Conservation (phyloP, 2,329 filamentous ascomycete species). For the Phaeosphaeriaceae sp. region DNA sequence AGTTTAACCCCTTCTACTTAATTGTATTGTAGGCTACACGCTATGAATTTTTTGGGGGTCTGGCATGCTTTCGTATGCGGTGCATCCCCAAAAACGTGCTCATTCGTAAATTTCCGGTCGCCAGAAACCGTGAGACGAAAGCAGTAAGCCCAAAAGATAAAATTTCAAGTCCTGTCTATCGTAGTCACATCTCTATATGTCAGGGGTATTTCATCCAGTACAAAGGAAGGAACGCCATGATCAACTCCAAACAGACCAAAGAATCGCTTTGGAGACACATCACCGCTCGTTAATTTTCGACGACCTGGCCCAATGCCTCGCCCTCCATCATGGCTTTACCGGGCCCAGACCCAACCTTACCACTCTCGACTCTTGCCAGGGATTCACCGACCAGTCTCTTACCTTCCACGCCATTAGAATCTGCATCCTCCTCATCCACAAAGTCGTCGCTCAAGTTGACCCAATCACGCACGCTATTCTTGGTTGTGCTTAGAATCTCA, state of each 20-base stretch:
- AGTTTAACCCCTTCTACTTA: too few species aligned
- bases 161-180: not conserved
- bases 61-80: too few species aligned
- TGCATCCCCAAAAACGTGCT: too few species aligned
- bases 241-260: not conserved
- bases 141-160: not conserved
- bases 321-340: slow-evolving; percentile 43
- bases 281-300: slow-evolving; percentile 17
- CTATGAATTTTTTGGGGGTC: too few species aligned
- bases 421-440: slow-evolving; percentile 4
- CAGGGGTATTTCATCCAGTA: slow-evolving; percentile 1
- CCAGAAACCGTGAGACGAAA: too few species aligned
- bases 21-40: too few species aligned
- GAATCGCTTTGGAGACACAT: not conserved
- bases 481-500: slow-evolving; percentile 38
- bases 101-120: too few species aligned
- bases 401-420: slow-evolving; percentile 1
- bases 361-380: slow-evolving; percentile 9
- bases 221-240: not conserved
- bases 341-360: slow-evolving; percentile 21
- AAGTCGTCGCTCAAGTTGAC: slow-evolving; percentile 28
- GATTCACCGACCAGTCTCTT: slow-evolving; percentile 13
- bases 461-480: slow-evolving; percentile 45
- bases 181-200: slow-evolving; percentile 4
- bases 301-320: slow-evolving; percentile 44